Evolutionary conservation across 2,329 filamentous ascomycete genomes (phyloP).

Genomic region (Penicillium verrucosum): DNA sequence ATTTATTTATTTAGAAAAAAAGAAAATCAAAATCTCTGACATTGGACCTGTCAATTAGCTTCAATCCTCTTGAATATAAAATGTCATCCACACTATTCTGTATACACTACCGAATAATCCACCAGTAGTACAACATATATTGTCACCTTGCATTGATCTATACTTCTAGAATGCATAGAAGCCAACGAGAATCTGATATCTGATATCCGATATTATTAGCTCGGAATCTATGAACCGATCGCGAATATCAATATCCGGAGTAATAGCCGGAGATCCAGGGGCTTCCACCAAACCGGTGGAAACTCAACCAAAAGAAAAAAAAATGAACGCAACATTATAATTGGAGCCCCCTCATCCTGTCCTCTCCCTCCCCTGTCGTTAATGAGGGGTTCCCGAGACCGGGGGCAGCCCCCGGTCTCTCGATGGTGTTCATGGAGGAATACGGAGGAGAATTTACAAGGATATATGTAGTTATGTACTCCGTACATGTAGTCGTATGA

Average conservation of each 20-base stretch:
- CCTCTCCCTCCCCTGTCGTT: too few species aligned
- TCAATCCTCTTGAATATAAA: background rate
- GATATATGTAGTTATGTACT: background rate
- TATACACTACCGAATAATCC: background rate
- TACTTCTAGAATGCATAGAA: background rate
- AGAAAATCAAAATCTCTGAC: background rate
- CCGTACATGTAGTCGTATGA: background rate
- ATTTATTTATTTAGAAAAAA: background rate
- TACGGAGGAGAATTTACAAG: background rate
- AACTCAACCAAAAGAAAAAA: background rate
- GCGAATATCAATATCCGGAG: conserved; percentile 1
- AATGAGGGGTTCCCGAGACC: background rate
- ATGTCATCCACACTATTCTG: background rate
- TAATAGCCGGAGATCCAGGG: background rate
- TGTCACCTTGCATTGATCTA: background rate
- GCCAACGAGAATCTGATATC: background rate
- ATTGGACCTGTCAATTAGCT: background rate
- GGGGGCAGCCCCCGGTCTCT: background rate
- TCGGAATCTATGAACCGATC: background rate
- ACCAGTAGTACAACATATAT: background rate
- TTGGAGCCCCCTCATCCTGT: background rate
- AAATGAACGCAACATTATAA: background rate
- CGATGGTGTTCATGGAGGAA: background rate
- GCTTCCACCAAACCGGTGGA: background rate
- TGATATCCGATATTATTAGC: background rate